Conservation (phyloP, 1,139 yeast genomes). For the Cylindricascospora bacillispora region DNA sequence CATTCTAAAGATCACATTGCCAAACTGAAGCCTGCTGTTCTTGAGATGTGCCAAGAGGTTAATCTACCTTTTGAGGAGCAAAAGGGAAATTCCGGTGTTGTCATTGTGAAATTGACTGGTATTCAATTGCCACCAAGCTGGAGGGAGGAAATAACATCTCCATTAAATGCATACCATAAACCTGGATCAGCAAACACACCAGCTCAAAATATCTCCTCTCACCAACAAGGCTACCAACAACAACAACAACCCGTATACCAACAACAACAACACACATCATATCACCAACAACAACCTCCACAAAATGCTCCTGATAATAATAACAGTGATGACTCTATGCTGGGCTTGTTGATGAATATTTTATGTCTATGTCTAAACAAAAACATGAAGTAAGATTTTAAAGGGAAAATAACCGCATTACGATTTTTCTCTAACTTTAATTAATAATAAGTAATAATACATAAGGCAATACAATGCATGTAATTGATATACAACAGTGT, state of each 20-base stretch:
- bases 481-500: too few species aligned
- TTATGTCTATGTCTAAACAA: too few species aligned
- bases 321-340: too few species aligned
- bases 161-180: background rate
- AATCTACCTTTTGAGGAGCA: slow-evolving; percentile 51
- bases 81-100: slow-evolving; percentile 65
- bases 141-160: slow-evolving; percentile 21
- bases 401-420: too few species aligned
- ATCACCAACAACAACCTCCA: too few species aligned
- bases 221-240: slow-evolving; percentile 2
- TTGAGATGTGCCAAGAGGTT: slow-evolving; percentile 56
- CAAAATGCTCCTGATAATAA: too few species aligned
- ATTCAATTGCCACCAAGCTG: slow-evolving; percentile 41
- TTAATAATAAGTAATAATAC: too few species aligned
- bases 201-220: background rate
- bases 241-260: slow-evolving; percentile 1
- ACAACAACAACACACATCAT: too few species aligned
- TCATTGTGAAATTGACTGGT: slow-evolving; percentile 49
- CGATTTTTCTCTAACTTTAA: too few species aligned
- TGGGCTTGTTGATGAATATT: too few species aligned
- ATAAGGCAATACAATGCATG: too few species aligned
- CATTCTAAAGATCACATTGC: slow-evolving; percentile 78
- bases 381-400: too few species aligned
- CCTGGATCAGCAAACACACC: background rate
- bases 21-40: slow-evolving; percentile 82